Percentiles rank a stretch among this genome's conserved stretches.
phyloP scores from a whole-genome alignment of 78 protist genomes.

The Cavenderia fasciculata region DNA sequence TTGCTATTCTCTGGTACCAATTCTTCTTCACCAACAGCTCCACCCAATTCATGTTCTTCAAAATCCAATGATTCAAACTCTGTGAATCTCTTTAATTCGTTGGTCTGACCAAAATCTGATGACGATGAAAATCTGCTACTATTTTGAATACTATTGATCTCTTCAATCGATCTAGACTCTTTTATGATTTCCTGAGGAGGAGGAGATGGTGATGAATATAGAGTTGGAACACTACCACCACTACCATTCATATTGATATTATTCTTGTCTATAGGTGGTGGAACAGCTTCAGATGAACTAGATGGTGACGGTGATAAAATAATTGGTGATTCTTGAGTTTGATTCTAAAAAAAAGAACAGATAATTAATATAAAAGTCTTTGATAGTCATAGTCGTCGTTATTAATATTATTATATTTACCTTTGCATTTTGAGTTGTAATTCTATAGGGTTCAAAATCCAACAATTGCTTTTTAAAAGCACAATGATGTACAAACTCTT shows the following conservation, averaged over 20 bases:
- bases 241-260: not conserved
- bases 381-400: not conserved
- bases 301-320: not conserved
- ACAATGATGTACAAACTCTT: slow-evolving; percentile 74
- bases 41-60: slow-evolving; percentile 16
- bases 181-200: not conserved
- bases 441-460: slow-evolving; percentile 21
- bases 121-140: too few species aligned
- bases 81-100: slow-evolving; percentile 8
- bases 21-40: slow-evolving; percentile 9
- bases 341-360: too few species aligned
- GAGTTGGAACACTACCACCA: too few species aligned
- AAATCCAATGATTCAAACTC: slow-evolving; percentile 17
- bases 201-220: not conserved
- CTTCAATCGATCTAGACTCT: too few species aligned
- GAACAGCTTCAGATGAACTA: not conserved
- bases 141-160: too few species aligned
- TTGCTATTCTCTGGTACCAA: not conserved
- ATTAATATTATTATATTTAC: too few species aligned
- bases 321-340: not conserved
- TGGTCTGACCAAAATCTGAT: not conserved
- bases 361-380: not conserved
- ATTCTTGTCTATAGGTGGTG: not conserved
- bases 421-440: not conserved
- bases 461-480: slow-evolving; percentile 51